Percentiles rank a stretch among this genome's conserved stretches.
phyloP scores from a whole-genome alignment of 2,329 filamentous ascomycete genomes.

The Colletotrichum sp. region DNA sequence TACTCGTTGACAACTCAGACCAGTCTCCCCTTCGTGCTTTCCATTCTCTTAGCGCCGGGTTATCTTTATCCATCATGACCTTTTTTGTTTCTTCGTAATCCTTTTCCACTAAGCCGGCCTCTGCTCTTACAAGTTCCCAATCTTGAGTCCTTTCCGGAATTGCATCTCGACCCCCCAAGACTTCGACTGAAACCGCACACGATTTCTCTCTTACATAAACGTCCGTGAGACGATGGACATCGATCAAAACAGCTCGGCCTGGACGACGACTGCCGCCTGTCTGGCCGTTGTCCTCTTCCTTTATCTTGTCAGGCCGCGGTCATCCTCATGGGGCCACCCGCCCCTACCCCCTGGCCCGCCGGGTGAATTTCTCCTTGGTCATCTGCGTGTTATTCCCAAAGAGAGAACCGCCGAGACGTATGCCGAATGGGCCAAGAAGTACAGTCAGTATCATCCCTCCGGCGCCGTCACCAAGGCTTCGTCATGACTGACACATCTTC shows the following conservation, averaged over 20 bases:
- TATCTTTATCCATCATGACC: not conserved
- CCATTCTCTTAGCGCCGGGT: not conserved
- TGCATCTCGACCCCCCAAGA: not conserved
- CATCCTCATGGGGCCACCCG: not conserved
- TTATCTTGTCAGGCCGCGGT: not conserved
- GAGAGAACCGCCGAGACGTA: slow-evolving; percentile 20
- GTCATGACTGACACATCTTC: not conserved
- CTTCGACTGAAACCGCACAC: not conserved
- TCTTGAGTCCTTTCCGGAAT: not conserved
- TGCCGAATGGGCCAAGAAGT: slow-evolving; percentile 36
- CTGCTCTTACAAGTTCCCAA: not conserved
- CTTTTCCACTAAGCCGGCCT: not conserved
- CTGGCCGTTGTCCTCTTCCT: slow-evolving; percentile 1
- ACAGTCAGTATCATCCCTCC: slow-evolving; percentile 55
- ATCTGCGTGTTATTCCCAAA: slow-evolving; percentile 37
- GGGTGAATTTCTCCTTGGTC: slow-evolving; percentile 38
- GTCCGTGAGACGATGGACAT: not conserved
- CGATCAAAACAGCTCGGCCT: not conserved
- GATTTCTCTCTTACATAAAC: not conserved
- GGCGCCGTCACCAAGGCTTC: not conserved
- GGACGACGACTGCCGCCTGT: not conserved
- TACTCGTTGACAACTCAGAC: not conserved
- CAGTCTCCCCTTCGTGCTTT: not conserved
- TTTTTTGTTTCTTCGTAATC: not conserved
- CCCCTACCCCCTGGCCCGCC: slow-evolving; percentile 21